These are phyloP conservation scores for Haplographium delicatum DNA, from an alignment of 495 filamentous ascomycete species.

Conservation along the genomic window DNA sequence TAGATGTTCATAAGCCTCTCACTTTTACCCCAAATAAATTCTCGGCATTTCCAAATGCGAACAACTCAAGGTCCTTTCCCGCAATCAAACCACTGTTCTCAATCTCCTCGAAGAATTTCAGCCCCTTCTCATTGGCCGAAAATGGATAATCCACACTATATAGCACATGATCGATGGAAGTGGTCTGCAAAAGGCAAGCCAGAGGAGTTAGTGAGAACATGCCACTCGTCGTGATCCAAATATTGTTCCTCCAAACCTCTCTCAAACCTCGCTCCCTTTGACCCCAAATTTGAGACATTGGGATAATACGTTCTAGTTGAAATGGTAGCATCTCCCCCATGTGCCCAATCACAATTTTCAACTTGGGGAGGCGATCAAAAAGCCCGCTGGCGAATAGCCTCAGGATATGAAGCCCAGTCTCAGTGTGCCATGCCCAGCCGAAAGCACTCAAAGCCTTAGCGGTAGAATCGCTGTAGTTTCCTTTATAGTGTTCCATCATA, in stretches of 20 bases:
- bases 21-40: slow-evolving; percentile 39
- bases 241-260: slow-evolving; percentile 40
- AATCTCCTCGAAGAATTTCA: slow-evolving; percentile 43
- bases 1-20: too few relatives aligned
- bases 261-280: not conserved
- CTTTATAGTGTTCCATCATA: slow-evolving; percentile 44
- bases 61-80: slow-evolving; percentile 44
- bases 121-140: slow-evolving; percentile 34
- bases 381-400: slow-evolving; percentile 9
- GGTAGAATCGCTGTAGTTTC: slow-evolving; percentile 32
- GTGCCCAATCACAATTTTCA: slow-evolving; percentile 63
- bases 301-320: slow-evolving; percentile 55
- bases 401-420: slow-evolving; percentile 35
- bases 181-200: slow-evolving; percentile 45
- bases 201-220: slow-evolving; percentile 53
- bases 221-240: slow-evolving; percentile 63
- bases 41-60: slow-evolving; percentile 52
- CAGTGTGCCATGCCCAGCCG: slow-evolving; percentile 43
- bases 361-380: slow-evolving; percentile 49
- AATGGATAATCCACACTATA: slow-evolving; percentile 61
- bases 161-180: slow-evolving; percentile 48
- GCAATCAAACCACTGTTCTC: slow-evolving; percentile 45
- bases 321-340: slow-evolving; percentile 62
- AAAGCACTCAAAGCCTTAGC: slow-evolving; percentile 32
- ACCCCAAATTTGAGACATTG: slow-evolving; percentile 45